A percentile compares a stretch with the other conserved stretches of the same genome.
Evolutionary conservation across 371 early-diverging fungal species (phyloP).

Genomic region (Mucor saturninus): DNA sequence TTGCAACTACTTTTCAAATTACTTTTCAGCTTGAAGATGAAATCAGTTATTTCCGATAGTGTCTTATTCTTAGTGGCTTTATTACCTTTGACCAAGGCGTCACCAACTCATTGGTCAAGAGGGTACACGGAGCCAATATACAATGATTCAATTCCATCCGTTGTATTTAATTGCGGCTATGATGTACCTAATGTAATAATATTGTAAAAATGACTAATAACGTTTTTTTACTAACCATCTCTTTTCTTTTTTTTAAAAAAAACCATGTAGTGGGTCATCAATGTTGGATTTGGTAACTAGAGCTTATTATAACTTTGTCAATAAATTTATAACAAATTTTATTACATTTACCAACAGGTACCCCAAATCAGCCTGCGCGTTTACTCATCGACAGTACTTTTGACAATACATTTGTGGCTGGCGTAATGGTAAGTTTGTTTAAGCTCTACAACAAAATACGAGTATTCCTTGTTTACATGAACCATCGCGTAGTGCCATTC

Average conservation of each 20-base stretch:
- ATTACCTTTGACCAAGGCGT: not conserved
- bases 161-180: not conserved
- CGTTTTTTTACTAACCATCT: not conserved
- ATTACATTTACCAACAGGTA: not conserved
- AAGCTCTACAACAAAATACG: not conserved
- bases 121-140: not conserved
- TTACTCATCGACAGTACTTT: slow-evolving; percentile 11
- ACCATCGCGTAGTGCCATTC: not conserved
- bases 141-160: not conserved
- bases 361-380: not conserved
- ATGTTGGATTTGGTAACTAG: slow-evolving; percentile 2
- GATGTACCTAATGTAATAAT: not conserved
- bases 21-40: not conserved
- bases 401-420: slow-evolving; percentile 13
- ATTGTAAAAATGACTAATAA: too few species aligned
- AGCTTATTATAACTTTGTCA: too few species aligned
- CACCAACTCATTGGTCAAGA: not conserved
- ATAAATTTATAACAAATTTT: not conserved
- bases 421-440: slow-evolving; percentile 6
- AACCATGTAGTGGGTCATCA: not conserved
- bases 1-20: too few species aligned
- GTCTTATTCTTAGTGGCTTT: not conserved
- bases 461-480: not conserved
- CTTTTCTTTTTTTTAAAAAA: too few species aligned
- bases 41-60: not conserved